Evolutionary conservation across 306 rosid genomes (phyloP), one percentile per base, ranked within the genome.

Genomic region (Vigna reflexopilosa): DNA sequence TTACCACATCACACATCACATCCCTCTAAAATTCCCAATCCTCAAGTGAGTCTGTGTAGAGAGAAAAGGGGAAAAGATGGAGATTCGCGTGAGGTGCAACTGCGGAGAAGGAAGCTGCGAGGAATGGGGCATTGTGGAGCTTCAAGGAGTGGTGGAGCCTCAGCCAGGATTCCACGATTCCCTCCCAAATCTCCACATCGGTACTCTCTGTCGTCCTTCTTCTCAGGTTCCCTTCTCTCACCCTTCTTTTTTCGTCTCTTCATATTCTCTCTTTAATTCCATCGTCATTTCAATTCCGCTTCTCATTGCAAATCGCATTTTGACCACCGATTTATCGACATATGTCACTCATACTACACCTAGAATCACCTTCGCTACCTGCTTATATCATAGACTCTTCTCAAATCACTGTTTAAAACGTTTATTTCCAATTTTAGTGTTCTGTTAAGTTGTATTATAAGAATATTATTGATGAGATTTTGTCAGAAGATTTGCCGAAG

Each of bases 41-140:
- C 1, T 3, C 4, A 12, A 30, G 1, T 42, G 47, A 9, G 13
- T 2, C 47, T 9, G 13, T 9, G 47, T 42, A 9, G 9, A 66
- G 30, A 77, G 16, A 5, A 24, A 8, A 19, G n/a, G 4, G 54
- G 38, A 34, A 36, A n/a, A 32, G n/a, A 70, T 93, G 95, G 85
- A 91, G 88, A 93, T 93, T 73, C 88, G 87, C 20, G 74, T 91
- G 71, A 86, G 77, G 78, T 91, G 97, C 77, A 81, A 65, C 13
- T 93, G 96, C 38, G 90, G 89, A 0, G 89, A 87, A 85, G 89
- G 82, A 36, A 77, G 61, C 2, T 93, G 98, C 83, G 45, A 32
- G 16, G 98, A 93, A 72, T 93, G 98, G 98, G 97, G 90, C 11
- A 77, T 93, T 47, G 56, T 93, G 6, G 98, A 91, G 75, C 22